These are phyloP conservation scores for Ampelomyces quisqualis DNA, from an alignment of 2,329 filamentous ascomycete species.

Conservation along the genomic window DNA sequence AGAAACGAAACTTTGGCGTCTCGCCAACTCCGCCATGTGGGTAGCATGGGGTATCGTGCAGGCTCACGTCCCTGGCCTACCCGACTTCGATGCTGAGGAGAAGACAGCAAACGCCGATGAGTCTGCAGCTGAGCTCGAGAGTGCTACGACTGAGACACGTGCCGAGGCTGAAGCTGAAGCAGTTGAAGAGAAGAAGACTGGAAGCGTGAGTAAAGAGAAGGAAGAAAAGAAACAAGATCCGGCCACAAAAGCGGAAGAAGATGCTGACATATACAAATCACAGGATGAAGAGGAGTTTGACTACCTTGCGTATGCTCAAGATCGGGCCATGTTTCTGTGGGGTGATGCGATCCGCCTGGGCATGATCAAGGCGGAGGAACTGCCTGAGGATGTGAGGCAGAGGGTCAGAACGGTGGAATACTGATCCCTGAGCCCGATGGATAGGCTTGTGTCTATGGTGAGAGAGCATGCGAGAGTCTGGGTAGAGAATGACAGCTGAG, in stretches of 20 bases:
- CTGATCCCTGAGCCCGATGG: no score
- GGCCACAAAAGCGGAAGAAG: slow-evolving; percentile 26
- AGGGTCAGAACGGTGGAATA: slow-evolving; percentile 71
- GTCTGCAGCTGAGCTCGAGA: slow-evolving; percentile 31
- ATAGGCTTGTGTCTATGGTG: no score
- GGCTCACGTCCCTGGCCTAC: slow-evolving; percentile 77
- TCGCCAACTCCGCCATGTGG: slow-evolving; percentile 88
- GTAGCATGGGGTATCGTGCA: slow-evolving; percentile 96
- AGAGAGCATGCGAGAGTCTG: neutral
- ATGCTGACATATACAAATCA: slow-evolving; percentile 47
- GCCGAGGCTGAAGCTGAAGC: slow-evolving; percentile 20
- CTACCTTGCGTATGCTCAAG: slow-evolving; percentile 87
- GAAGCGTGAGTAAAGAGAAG: slow-evolving; percentile 30
- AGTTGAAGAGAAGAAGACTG: slow-evolving; percentile 17
- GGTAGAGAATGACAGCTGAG: neutral
- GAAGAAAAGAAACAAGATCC: slow-evolving; percentile 25
- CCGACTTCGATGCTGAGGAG: slow-evolving; percentile 47
- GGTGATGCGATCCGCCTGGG: slow-evolving; percentile 81
- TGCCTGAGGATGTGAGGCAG: slow-evolving; percentile 66
- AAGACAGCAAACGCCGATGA: slow-evolving; percentile 15
- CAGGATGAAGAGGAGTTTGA: slow-evolving; percentile 75
- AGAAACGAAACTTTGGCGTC: slow-evolving; percentile 81
- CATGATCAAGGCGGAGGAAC: slow-evolving; percentile 70
- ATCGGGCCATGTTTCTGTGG: slow-evolving; percentile 91
- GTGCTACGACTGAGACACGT: slow-evolving; percentile 24